Evolutionary conservation across 2,329 filamentous ascomycete species (phyloP).

Genomic region (Chaetothyriales sp.): DNA sequence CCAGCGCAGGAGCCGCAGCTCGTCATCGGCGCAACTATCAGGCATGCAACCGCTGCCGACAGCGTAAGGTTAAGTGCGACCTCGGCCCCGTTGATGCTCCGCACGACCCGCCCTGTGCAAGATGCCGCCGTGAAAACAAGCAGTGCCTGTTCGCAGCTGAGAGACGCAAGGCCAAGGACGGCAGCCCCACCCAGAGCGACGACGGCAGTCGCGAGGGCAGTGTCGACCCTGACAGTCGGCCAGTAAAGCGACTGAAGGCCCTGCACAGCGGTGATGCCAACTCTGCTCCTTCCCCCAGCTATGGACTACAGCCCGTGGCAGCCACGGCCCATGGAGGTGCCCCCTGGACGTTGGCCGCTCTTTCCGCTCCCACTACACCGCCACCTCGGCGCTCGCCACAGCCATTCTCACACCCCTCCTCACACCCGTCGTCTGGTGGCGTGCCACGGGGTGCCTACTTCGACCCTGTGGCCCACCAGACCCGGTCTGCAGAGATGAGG

Average conservation of each 20-base stretch:
- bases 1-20: not conserved
- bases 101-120: slow-evolving; percentile 80
- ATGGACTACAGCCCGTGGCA: not conserved
- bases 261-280: not conserved
- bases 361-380: not conserved
- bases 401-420: not conserved
- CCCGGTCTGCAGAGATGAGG: not conserved
- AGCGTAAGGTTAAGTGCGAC: slow-evolving; percentile 36
- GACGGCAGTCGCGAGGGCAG: slow-evolving; percentile 17
- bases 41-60: slow-evolving; percentile 34
- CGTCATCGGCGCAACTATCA: slow-evolving; percentile 33
- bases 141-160: slow-evolving; percentile 95
- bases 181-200: slow-evolving; percentile 29
- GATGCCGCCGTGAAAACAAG: slow-evolving; percentile 88
- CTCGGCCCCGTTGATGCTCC: slow-evolving; percentile 62
- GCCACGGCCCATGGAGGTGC: no score
- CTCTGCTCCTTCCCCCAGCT: not conserved
- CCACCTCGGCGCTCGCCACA: not conserved
- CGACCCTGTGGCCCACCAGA: not conserved
- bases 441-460: not conserved
- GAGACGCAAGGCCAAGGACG: slow-evolving; percentile 72
- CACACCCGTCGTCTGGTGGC: no score
- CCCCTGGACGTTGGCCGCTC: not conserved
- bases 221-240: not conserved
- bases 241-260: not conserved